phyloP scores from a whole-genome alignment of 371 early-diverging fungal species.

The Mucor piriformis region DNA sequence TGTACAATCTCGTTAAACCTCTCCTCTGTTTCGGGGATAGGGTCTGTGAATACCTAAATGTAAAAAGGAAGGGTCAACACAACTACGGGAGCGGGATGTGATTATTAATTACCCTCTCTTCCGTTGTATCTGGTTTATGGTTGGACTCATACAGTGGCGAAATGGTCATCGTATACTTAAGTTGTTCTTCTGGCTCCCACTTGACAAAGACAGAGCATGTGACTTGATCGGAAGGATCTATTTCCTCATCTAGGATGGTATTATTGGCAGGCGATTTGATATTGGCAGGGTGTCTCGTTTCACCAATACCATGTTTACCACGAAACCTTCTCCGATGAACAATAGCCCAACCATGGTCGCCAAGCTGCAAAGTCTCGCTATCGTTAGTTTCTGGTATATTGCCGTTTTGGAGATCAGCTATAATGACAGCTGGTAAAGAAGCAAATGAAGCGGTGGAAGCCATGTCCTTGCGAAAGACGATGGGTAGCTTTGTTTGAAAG shows the following conservation, averaged over 20 bases:
- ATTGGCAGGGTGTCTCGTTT: slow-evolving; percentile 22
- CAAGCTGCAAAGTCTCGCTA: slow-evolving; percentile 6
- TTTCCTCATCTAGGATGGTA: slow-evolving; percentile 23
- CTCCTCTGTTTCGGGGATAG: slow-evolving; percentile 44
- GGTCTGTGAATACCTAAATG: slow-evolving; percentile 14
- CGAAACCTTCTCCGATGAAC: slow-evolving; percentile 35
- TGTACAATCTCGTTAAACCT: slow-evolving; percentile 66
- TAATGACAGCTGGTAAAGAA: slow-evolving; percentile 40
- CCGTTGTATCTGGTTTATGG: not conserved
- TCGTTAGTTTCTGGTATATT: slow-evolving; percentile 28
- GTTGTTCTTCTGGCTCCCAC: slow-evolving; percentile 13
- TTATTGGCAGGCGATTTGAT: slow-evolving; percentile 12
- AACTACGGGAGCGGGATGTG: too few species aligned
- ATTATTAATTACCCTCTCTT: slow-evolving; percentile 10
- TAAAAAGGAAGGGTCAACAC: too few species aligned
- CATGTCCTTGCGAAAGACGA: slow-evolving; percentile 35
- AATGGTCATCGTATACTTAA: slow-evolving; percentile 1
- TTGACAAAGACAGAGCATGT: slow-evolving; percentile 48
- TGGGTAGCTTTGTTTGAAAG: slow-evolving; percentile 41
- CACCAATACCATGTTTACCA: slow-evolving; percentile 35
- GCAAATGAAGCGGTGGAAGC: slow-evolving; percentile 30
- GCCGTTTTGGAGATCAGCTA: slow-evolving; percentile 49
- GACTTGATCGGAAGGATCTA: slow-evolving; percentile 39
- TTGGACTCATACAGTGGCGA: slow-evolving; percentile 14
- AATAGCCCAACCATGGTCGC: slow-evolving; percentile 45